A percentile compares a stretch with the other conserved stretches of the same genome.
Evolutionary conservation across 768 basidiomycete species (phyloP).

Genomic region (Lentinula sp.): DNA sequence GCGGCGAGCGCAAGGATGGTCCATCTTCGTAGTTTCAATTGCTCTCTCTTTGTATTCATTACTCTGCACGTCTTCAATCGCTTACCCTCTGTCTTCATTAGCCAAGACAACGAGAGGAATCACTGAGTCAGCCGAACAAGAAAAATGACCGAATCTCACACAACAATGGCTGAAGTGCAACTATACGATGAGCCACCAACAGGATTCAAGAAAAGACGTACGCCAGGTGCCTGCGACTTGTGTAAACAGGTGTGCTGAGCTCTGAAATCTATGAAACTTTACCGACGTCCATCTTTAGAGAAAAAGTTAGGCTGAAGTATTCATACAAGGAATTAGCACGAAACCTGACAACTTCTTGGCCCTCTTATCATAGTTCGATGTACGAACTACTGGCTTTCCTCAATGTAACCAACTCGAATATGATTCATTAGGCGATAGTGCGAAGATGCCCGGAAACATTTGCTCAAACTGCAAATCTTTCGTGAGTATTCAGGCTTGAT

Average conservation of each 20-base stretch:
- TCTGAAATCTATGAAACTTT: background rate
- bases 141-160: background rate
- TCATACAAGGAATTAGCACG: background rate
- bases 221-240: slow-evolving; percentile 55
- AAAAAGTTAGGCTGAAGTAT: background rate
- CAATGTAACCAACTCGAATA: background rate
- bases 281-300: background rate
- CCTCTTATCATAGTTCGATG: slow-evolving; percentile 33
- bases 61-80: background rate
- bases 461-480: slow-evolving; percentile 36
- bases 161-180: background rate
- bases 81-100: background rate
- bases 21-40: background rate
- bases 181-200: background rate
- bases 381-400: slow-evolving; percentile 17
- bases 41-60: too few relatives aligned
- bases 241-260: slow-evolving; percentile 29
- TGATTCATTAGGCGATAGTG: slow-evolving; percentile 31
- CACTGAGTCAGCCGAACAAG: too few relatives aligned
- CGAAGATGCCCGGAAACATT: slow-evolving; percentile 30
- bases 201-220: slow-evolving; percentile 37
- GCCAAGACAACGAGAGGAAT: background rate
- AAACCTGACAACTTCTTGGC: slow-evolving; percentile 2
- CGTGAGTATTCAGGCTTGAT: background rate
- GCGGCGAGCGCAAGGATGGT: background rate